Evolutionary conservation across 2,329 filamentous ascomycete species (phyloP).

Genomic region (Claviceps spartinae): DNA sequence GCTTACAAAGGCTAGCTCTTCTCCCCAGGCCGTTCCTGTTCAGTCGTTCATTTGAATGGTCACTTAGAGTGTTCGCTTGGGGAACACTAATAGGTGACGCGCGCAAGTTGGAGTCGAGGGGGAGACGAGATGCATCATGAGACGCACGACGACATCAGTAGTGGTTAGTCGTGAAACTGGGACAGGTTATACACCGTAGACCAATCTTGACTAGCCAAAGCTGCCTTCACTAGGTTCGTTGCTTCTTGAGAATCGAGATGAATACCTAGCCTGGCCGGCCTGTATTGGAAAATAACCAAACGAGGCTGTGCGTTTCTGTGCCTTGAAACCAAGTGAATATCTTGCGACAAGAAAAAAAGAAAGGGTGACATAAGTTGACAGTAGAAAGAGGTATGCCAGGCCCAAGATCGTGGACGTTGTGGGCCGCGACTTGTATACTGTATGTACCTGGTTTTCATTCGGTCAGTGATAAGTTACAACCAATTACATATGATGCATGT

Average conservation of each 20-base stretch:
- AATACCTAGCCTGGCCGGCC: not conserved
- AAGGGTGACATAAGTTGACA: not conserved
- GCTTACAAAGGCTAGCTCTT: slow-evolving; percentile 2
- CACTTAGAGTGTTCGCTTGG: not conserved
- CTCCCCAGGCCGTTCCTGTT: slow-evolving; percentile 3
- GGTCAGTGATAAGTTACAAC: not conserved
- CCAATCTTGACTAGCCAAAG: not conserved
- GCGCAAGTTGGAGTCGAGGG: not conserved
- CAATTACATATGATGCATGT: not conserved
- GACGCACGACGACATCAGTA: slow-evolving; percentile 9
- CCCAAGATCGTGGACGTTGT: not conserved
- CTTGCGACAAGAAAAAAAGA: not conserved
- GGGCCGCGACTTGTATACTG: not conserved
- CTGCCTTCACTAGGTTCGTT: not conserved
- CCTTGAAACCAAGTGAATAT: not conserved
- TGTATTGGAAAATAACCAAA: not conserved
- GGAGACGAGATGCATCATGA: slow-evolving; percentile 7
- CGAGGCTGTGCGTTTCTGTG: not conserved
- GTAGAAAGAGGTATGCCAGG: not conserved
- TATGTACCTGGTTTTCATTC: not conserved
- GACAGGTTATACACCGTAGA: not conserved
- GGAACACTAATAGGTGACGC: not conserved
- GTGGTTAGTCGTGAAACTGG: slow-evolving; percentile 6
- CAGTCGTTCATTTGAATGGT: not conserved
- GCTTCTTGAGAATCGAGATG: not conserved